Conservation (phyloP, 1,139 yeast species). For the Petasospora fabianii region DNA sequence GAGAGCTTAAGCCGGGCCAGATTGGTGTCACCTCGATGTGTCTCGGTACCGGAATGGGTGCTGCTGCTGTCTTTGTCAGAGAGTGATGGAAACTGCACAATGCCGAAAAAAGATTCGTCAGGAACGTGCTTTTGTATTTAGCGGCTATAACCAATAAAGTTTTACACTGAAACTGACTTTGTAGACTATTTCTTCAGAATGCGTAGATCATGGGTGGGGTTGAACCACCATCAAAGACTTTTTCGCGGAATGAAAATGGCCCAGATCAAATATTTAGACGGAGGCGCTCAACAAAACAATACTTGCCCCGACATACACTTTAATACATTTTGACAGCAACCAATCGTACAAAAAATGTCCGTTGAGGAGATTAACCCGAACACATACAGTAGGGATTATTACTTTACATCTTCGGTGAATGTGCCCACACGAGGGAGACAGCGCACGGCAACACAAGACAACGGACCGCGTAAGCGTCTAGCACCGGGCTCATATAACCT, state of each 20-base stretch:
- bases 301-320: too few relatives aligned
- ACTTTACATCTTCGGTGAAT: constrained; percentile 26
- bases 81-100: constrained; percentile 36
- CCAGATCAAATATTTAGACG: too few relatives aligned
- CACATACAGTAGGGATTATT: constrained; percentile 19
- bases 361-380: constrained; percentile 23
- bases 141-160: too few relatives aligned
- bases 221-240: too few relatives aligned
- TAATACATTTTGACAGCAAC: too few relatives aligned
- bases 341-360: too few relatives aligned
- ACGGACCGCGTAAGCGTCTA: constrained; percentile 23
- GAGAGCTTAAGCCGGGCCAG: constrained; percentile 77
- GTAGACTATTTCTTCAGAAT: too few relatives aligned
- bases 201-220: too few relatives aligned
- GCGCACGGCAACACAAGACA: constrained; percentile 10
- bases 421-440: constrained; percentile 19
- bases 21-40: constrained; percentile 94
- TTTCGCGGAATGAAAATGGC: too few relatives aligned
- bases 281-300: too few relatives aligned
- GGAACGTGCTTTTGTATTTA: background rate
- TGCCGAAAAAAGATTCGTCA: too few relatives aligned
- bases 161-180: too few relatives aligned
- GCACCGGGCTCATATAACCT: constrained; percentile 28
- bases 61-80: constrained; percentile 78
- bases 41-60: constrained; percentile 98